phyloP scores from a whole-genome alignment of 768 basidiomycete genomes.

The Mycena chlorophos region DNA sequence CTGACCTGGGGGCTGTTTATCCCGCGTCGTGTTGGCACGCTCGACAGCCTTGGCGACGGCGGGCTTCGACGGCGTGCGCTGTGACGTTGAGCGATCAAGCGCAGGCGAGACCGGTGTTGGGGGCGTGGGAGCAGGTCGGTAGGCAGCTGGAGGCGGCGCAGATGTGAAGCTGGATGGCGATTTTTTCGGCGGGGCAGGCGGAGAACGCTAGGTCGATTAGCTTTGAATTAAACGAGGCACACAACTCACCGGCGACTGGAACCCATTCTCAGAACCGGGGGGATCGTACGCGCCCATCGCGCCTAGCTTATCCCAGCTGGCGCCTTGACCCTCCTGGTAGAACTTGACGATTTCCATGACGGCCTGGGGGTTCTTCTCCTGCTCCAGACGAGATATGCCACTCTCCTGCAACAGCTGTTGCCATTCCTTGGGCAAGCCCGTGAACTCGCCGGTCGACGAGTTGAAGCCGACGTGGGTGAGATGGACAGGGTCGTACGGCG shows the following conservation, averaged over 20 bases:
- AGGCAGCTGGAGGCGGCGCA: slow-evolving; percentile 50
- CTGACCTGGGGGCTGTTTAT: slow-evolving; percentile 33
- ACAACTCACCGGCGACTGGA: slow-evolving; percentile 61
- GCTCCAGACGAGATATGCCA: slow-evolving; percentile 90
- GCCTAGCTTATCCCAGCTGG: slow-evolving; percentile 86
- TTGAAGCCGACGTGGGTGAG: slow-evolving; percentile 99
- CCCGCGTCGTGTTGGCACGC: slow-evolving; percentile 69
- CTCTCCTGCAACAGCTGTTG: slow-evolving; percentile 94
- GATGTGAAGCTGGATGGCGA: slow-evolving; percentile 22
- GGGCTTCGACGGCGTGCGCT: slow-evolving; percentile 67
- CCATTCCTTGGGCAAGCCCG: slow-evolving; percentile 98
- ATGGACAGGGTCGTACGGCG: slow-evolving; percentile 98
- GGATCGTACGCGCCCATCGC: slow-evolving; percentile 42
- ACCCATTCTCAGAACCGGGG: slow-evolving; percentile 42
- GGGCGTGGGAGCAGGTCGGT: slow-evolving; percentile 77
- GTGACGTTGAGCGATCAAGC: slow-evolving; percentile 86
- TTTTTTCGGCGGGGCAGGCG: slow-evolving; percentile 53
- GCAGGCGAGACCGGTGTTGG: slow-evolving; percentile 61
- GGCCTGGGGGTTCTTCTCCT: slow-evolving; percentile 96
- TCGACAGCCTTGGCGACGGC: slow-evolving; percentile 49
- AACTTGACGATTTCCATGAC: slow-evolving; percentile 99
- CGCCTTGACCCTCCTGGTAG: slow-evolving; percentile 85
- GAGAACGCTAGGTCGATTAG: slow-evolving; percentile 40
- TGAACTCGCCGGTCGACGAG: slow-evolving; percentile 96
- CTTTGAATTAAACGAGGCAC: slow-evolving; percentile 22